Conservation (phyloP, 148 eudicot genomes). For the Cornus florida region DNA sequence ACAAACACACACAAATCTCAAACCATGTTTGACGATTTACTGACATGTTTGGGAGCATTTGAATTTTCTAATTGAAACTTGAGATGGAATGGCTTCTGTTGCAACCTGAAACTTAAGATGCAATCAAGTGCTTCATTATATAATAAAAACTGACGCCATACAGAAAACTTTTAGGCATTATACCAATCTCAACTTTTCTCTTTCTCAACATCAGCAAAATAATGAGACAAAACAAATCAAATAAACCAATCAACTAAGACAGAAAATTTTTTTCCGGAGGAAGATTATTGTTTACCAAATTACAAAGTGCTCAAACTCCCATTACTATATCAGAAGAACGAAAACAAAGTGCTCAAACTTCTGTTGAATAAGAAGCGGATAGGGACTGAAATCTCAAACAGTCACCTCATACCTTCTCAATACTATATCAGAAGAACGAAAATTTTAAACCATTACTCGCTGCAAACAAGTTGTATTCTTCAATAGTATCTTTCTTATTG, state of each 20-base stretch:
- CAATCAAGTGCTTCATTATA: slow-evolving; percentile 12
- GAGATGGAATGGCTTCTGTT: neutral
- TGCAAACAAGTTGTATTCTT: slow-evolving; percentile 94
- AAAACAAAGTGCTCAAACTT: slow-evolving; percentile 47
- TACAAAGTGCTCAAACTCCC: slow-evolving; percentile 50
- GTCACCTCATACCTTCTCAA: slow-evolving; percentile 35
- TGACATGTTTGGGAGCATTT: neutral
- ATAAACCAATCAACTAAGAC: slow-evolving; percentile 13
- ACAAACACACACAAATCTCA: neutral
- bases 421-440: slow-evolving; percentile 59
- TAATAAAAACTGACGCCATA: slow-evolving; percentile 6
- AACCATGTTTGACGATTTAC: neutral
- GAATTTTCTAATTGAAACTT: neutral
- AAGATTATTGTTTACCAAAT: slow-evolving; percentile 52
- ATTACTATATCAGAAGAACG: neutral
- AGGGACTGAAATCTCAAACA: slow-evolving; percentile 35
- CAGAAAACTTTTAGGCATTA: slow-evolving; percentile 19
- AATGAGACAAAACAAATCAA: slow-evolving; percentile 14
- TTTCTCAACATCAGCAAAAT: slow-evolving; percentile 21
- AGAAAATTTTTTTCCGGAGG: slow-evolving; percentile 27
- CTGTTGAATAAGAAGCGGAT: slow-evolving; percentile 12
- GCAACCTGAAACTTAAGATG: neutral
- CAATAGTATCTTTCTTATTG: slow-evolving; percentile 62
- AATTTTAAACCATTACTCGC: slow-evolving; percentile 77
- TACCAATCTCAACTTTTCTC: slow-evolving; percentile 20